Evolutionary conservation across 768 basidiomycete genomes (phyloP).

Genomic region (Leucocoprinus sp.): DNA sequence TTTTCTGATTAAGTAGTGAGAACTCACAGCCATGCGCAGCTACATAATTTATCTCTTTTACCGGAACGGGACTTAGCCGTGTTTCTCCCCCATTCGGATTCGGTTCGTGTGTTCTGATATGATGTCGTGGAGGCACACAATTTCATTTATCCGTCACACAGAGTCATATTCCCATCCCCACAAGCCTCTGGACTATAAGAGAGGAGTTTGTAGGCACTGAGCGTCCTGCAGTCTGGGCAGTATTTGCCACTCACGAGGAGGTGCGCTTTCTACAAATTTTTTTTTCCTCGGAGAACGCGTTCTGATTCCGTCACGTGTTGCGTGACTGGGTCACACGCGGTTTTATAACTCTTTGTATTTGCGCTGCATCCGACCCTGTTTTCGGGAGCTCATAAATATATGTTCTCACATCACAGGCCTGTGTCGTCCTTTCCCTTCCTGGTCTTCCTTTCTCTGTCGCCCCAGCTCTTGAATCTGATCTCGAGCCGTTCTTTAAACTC

Average conservation of each 20-base stretch:
- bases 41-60: slow-evolving; percentile 30
- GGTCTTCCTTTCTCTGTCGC: slow-evolving; percentile 37
- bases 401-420: slow-evolving; percentile 33
- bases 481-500: slow-evolving; percentile 54
- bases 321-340: slow-evolving; percentile 20
- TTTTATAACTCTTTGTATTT: slow-evolving; percentile 14
- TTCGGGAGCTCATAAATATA: slow-evolving; percentile 9
- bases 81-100: slow-evolving; percentile 30
- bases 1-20: background rate
- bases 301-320: slow-evolving; percentile 20
- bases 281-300: slow-evolving; percentile 1
- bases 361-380: slow-evolving; percentile 8
- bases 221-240: slow-evolving; percentile 40
- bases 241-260: slow-evolving; percentile 55
- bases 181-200: slow-evolving; percentile 41
- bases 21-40: slow-evolving; percentile 16
- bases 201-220: slow-evolving; percentile 22
- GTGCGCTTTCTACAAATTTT: slow-evolving; percentile 28
- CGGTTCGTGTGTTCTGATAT: slow-evolving; percentile 21
- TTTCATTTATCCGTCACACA: slow-evolving; percentile 17
- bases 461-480: slow-evolving; percentile 54
- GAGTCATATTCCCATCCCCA: slow-evolving; percentile 25
- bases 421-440: slow-evolving; percentile 44
- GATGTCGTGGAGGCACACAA: slow-evolving; percentile 13
- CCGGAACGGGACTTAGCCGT: slow-evolving; percentile 29